A percentile compares a stretch with the other conserved stretches of the same genome.
Evolutionary conservation across 257 asterid species (phyloP).

Genomic region (Gynochthodes officinalis): DNA sequence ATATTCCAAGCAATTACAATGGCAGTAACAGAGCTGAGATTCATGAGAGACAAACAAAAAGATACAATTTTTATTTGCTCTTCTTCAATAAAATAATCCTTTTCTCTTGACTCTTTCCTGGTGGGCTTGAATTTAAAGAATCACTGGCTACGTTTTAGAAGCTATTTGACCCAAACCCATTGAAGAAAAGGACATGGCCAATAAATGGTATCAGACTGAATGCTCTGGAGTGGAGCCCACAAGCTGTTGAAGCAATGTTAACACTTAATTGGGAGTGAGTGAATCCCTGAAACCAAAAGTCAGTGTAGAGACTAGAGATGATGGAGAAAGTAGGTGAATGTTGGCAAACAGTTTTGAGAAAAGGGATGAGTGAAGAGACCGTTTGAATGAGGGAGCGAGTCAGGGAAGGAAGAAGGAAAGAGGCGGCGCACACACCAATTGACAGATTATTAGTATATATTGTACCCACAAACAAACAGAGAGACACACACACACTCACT

Average conservation of each 20-base stretch:
- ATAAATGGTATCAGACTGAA: background rate
- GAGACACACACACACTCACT: no score
- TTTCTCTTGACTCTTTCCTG: background rate
- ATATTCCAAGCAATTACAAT: background rate
- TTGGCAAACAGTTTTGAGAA: slow-evolving; percentile 31
- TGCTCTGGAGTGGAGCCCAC: slow-evolving; percentile 1
- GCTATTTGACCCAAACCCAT: background rate
- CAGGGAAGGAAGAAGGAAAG: no score
- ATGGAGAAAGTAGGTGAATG: slow-evolving; percentile 39
- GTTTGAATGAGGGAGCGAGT: background rate
- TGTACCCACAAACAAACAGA: no score
- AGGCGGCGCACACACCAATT: no score
- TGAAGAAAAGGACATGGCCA: background rate
- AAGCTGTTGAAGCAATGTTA: background rate
- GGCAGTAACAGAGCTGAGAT: slow-evolving; percentile 25
- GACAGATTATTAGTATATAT: no score
- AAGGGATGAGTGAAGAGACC: background rate
- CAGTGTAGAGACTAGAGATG: slow-evolving; percentile 9
- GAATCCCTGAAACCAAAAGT: no score
- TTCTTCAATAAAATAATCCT: slow-evolving; percentile 3
- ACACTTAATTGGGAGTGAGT: background rate
- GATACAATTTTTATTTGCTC: slow-evolving; percentile 1
- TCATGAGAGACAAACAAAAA: slow-evolving; percentile 31
- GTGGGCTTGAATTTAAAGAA: background rate
- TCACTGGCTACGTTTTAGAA: background rate